A percentile compares a stretch with the other conserved stretches of the same genome.
phyloP scores from a whole-genome alignment of 352 stramenopile species.

The Pythium phragmiticola region DNA sequence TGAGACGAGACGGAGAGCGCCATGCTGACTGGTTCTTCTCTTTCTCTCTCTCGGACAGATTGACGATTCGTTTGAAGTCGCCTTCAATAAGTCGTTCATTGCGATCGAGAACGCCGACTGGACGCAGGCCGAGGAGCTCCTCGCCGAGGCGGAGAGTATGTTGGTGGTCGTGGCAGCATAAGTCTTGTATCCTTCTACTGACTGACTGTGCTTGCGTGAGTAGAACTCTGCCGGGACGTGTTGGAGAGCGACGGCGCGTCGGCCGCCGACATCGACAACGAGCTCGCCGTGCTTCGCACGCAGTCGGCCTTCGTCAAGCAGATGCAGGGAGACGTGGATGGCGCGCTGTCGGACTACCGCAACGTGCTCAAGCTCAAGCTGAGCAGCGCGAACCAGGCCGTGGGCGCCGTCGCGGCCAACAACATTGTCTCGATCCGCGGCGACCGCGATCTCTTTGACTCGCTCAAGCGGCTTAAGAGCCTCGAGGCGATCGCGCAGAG shows the following conservation, averaged over 20 bases:
- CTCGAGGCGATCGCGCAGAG: conserved; percentile 51
- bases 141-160: conserved; percentile 65
- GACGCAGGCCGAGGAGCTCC: conserved; percentile 39
- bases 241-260: conserved; percentile 53
- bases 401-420: conserved; percentile 70
- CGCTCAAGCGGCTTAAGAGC: conserved; percentile 76
- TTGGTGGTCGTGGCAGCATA: neutral
- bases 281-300: conserved; percentile 69
- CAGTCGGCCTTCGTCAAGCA: conserved; percentile 81
- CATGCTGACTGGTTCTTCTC: neutral
- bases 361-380: conserved; percentile 83
- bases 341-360: conserved; percentile 68
- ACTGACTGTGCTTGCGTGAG: neutral
- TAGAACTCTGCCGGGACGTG: conserved; percentile 68
- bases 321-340: conserved; percentile 66
- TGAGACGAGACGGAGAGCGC: neutral
- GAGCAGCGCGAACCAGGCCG: conserved; percentile 42
- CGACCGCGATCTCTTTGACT: conserved; percentile 80
- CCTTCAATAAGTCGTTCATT: conserved; percentile 87
- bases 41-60: conserved; percentile 31
- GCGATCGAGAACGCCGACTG: conserved; percentile 65
- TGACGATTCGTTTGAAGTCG: conserved; percentile 76
- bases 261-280: conserved; percentile 61
- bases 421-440: conserved; percentile 83
- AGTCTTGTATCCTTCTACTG: neutral